Conservation (phyloP, 2,329 filamentous ascomycete species). For the Hypoxylon sp. region DNA sequence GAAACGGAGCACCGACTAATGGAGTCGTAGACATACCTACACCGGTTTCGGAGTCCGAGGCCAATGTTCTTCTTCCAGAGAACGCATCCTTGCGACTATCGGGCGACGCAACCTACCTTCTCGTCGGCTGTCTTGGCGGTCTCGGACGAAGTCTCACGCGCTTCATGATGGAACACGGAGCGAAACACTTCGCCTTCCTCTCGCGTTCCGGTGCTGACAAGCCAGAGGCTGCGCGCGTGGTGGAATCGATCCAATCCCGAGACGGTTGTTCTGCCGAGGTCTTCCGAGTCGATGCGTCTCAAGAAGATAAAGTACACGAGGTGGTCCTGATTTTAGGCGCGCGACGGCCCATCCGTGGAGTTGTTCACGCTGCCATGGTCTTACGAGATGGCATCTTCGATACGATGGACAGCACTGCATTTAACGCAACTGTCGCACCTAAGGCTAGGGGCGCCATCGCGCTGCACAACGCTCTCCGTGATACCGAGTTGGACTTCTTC, state of each 20-base stretch:
- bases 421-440: constrained; percentile 25
- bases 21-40: not conserved
- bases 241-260: constrained; percentile 33
- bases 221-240: constrained; percentile 46
- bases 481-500: constrained; percentile 46
- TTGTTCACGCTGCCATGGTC: constrained; percentile 52
- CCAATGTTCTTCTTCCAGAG: not conserved
- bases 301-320: constrained; percentile 44
- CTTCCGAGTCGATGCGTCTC: constrained; percentile 49
- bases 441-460: constrained; percentile 40
- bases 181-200: constrained; percentile 53
- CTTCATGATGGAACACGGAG: constrained; percentile 55
- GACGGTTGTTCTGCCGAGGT: constrained; percentile 46
- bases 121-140: constrained; percentile 51
- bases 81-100: not conserved
- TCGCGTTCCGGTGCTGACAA: constrained; percentile 50
- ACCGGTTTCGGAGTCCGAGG: not conserved
- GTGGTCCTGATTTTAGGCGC: constrained; percentile 32
- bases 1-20: constrained; percentile 2
- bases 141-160: constrained; percentile 53
- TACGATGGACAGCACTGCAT: constrained; percentile 22
- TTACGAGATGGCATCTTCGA: constrained; percentile 40
- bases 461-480: constrained; percentile 32
- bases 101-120: constrained; percentile 43
- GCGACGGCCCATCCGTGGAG: constrained; percentile 44